phyloP scores from a whole-genome alignment of 2,329 filamentous ascomycete genomes.

The Colletotrichum truncatum region DNA sequence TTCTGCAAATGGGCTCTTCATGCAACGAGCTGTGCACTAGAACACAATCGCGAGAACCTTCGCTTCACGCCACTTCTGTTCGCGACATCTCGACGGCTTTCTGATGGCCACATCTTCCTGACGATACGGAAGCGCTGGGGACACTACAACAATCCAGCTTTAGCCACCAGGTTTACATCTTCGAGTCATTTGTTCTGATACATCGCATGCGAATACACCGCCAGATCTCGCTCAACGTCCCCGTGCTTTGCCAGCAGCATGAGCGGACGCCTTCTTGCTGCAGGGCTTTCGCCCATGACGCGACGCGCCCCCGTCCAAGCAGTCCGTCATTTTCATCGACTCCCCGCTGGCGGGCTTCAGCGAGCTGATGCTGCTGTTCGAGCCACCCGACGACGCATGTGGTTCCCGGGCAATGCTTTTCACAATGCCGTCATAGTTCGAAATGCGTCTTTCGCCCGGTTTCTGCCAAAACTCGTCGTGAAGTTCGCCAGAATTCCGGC shows the following conservation, averaged over 20 bases:
- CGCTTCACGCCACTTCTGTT: slow-evolving; percentile 13
- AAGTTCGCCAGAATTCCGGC: slow-evolving; percentile 91
- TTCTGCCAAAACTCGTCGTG: slow-evolving; percentile 86
- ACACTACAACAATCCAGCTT: not conserved
- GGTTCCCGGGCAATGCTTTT: slow-evolving; percentile 84
- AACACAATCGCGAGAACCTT: slow-evolving; percentile 4
- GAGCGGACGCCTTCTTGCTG: slow-evolving; percentile 80
- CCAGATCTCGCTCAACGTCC: not conserved
- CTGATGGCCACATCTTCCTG: not conserved
- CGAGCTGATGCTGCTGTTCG: slow-evolving; percentile 71
- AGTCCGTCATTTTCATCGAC: slow-evolving; percentile 72
- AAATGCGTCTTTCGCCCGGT: slow-evolving; percentile 71
- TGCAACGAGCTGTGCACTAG: not conserved
- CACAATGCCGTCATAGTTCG: slow-evolving; percentile 78
- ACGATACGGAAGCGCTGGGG: slow-evolving; percentile 1
- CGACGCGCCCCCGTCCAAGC: slow-evolving; percentile 66
- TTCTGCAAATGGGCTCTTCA: slow-evolving; percentile 24
- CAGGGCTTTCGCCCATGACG: slow-evolving; percentile 74
- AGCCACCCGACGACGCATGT: slow-evolving; percentile 70
- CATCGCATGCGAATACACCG: slow-evolving; percentile 13
- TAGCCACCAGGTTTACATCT: not conserved
- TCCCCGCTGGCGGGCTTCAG: slow-evolving; percentile 75
- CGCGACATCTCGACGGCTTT: slow-evolving; percentile 8
- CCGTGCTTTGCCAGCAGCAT: slow-evolving; percentile 52
- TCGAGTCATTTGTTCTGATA: not conserved